Evolutionary conservation across 2,329 filamentous ascomycete species (phyloP).

Genomic region (Penicillium sp.): DNA sequence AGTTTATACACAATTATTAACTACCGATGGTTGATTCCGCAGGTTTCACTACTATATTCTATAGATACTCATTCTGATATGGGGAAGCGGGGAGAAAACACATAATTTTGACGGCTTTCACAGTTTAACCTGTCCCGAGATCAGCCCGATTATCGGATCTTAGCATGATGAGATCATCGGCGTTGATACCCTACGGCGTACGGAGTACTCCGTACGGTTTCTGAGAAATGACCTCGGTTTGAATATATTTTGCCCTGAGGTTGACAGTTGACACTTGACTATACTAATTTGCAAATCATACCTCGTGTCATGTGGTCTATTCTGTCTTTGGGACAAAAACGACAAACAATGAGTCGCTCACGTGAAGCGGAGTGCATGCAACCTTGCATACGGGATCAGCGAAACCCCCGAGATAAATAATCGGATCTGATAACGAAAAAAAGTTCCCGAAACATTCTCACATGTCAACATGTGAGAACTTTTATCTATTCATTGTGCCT

Average conservation of each 20-base stretch:
- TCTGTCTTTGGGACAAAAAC: neutral
- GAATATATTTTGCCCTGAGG: neutral
- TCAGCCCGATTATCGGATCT: slow-evolving; percentile 7
- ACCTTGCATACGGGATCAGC: neutral
- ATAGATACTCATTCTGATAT: neutral
- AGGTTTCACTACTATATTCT: neutral
- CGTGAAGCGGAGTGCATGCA: neutral
- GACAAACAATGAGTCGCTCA: neutral
- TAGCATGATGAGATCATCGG: slow-evolving; percentile 1
- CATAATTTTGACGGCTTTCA: neutral
- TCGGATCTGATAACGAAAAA: slow-evolving; percentile 26
- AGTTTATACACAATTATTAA: neutral
- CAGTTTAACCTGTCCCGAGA: slow-evolving; percentile 14
- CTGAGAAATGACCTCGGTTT: neutral
- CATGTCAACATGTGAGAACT: slow-evolving; percentile 15
- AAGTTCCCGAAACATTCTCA: slow-evolving; percentile 13
- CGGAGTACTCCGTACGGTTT: neutral
- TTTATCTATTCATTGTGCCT: slow-evolving; percentile 12
- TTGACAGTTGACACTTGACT: neutral
- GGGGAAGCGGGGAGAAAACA: neutral
- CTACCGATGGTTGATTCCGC: neutral
- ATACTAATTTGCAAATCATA: neutral
- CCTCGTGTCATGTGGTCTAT: neutral
- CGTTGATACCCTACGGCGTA: neutral
- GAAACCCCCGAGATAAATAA: neutral